Percentiles rank a stretch among this genome's conserved stretches.
These are phyloP conservation scores for Rhodamnia rubescens DNA, from an alignment of 345 rosid species.

Conservation along the genomic window DNA sequence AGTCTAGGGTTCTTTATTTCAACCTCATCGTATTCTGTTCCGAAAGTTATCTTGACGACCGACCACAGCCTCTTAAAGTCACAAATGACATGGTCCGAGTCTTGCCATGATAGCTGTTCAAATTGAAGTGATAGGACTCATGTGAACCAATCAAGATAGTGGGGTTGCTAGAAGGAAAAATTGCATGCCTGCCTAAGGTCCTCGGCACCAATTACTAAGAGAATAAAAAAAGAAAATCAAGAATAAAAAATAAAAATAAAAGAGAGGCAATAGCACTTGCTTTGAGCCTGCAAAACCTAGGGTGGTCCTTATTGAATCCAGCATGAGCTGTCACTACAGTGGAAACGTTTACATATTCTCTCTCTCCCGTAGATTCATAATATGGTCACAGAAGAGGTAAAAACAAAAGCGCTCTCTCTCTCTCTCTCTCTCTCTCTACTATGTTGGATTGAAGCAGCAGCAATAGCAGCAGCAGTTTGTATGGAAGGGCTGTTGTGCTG, in stretches of 20 bases:
- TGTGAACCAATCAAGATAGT: background rate
- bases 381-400: background rate
- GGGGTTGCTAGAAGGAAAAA: background rate
- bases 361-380: background rate
- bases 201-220: background rate
- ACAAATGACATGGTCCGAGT: background rate
- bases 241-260: background rate
- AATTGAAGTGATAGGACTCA: background rate
- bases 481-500: background rate
- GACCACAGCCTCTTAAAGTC: background rate
- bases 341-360: background rate
- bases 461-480: background rate
- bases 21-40: background rate
- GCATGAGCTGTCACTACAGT: background rate
- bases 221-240: background rate
- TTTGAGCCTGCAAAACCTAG: background rate
- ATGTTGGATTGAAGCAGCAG: background rate
- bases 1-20: background rate
- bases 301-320: background rate
- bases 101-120: background rate
- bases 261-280: background rate
- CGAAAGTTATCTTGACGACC: background rate
- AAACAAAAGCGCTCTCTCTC: background rate
- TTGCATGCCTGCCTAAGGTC: background rate
- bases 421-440: background rate